Evolutionary conservation across 805 yeast species (phyloP).

Genomic region (Wickerhamomyces mucosus): DNA sequence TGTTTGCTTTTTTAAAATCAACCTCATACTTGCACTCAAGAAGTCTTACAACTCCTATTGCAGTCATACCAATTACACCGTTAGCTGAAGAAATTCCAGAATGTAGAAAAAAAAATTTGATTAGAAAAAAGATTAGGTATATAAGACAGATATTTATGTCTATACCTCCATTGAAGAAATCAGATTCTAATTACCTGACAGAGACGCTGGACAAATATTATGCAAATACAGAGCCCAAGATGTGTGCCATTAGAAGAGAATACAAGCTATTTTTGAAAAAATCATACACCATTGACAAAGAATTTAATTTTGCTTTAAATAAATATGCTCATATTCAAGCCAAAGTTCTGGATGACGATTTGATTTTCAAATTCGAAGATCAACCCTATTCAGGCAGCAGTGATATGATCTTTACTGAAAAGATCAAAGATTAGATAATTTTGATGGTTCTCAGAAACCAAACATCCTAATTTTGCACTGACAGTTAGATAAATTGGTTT

Average conservation of each 20-base stretch:
- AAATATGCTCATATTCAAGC: slow-evolving; percentile 14
- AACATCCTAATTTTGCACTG: no score
- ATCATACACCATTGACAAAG: slow-evolving; percentile 12
- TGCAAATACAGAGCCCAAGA: neutral
- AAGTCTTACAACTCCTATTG: slow-evolving; percentile 10
- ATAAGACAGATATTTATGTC: slow-evolving; percentile 8
- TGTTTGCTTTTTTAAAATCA: slow-evolving; percentile 11
- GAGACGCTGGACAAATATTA: slow-evolving; percentile 8
- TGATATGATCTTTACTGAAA: neutral
- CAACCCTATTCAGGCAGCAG: neutral
- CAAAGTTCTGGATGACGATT: slow-evolving; percentile 1
- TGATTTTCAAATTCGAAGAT: no score
- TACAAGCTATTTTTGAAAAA: slow-evolving; percentile 16
- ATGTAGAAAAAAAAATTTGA: slow-evolving; percentile 12
- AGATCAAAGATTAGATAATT: slow-evolving; percentile 2
- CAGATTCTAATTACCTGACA: slow-evolving; percentile 11
- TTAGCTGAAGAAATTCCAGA: slow-evolving; percentile 15
- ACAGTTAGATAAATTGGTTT: no score
- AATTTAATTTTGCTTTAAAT: slow-evolving; percentile 8
- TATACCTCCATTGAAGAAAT: slow-evolving; percentile 15
- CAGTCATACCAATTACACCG: slow-evolving; percentile 10
- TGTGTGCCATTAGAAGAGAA: slow-evolving; percentile 9
- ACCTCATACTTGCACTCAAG: slow-evolving; percentile 10
- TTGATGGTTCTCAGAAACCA: no score
- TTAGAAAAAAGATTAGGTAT: slow-evolving; percentile 14